phyloP scores from a whole-genome alignment of 257 asterid species.

The Scutellaria galericulata region DNA sequence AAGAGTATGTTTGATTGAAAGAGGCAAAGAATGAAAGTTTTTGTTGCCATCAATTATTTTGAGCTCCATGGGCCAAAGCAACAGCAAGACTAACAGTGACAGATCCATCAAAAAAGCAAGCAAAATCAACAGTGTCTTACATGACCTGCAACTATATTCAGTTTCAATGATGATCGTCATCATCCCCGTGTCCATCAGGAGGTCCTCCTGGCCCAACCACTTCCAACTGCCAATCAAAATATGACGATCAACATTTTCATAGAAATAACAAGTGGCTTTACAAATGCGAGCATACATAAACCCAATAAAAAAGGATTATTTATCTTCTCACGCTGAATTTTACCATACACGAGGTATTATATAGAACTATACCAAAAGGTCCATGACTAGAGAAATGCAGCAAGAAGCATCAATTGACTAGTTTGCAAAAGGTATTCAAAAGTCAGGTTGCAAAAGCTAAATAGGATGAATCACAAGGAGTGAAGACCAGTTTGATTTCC shows the following conservation, averaged over 20 bases:
- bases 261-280: neutral
- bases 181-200: conserved; percentile 71
- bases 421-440: neutral
- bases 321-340: too few relatives aligned
- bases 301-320: too few relatives aligned
- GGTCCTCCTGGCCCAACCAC: conserved; percentile 94
- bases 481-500: conserved; percentile 8
- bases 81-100: conserved; percentile 39
- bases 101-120: conserved; percentile 44
- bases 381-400: neutral
- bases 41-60: conserved; percentile 54
- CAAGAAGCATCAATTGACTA: neutral
- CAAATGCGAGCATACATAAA: too few relatives aligned
- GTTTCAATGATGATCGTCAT: conserved; percentile 53
- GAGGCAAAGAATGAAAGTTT: conserved; percentile 29
- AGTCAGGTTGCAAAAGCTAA: neutral
- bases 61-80: conserved; percentile 51
- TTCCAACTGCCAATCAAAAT: conserved; percentile 62
- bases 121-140: conserved; percentile 45
- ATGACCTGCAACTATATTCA: conserved; percentile 30
- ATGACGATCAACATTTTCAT: neutral
- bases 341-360: too few relatives aligned
- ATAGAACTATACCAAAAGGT: too few relatives aligned
- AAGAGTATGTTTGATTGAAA: conserved; percentile 10
- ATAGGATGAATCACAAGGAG: conserved; percentile 15